These are phyloP conservation scores for Nicotiana attenuata DNA, from an alignment of 257 asterid genomes.

Conservation along the genomic window DNA sequence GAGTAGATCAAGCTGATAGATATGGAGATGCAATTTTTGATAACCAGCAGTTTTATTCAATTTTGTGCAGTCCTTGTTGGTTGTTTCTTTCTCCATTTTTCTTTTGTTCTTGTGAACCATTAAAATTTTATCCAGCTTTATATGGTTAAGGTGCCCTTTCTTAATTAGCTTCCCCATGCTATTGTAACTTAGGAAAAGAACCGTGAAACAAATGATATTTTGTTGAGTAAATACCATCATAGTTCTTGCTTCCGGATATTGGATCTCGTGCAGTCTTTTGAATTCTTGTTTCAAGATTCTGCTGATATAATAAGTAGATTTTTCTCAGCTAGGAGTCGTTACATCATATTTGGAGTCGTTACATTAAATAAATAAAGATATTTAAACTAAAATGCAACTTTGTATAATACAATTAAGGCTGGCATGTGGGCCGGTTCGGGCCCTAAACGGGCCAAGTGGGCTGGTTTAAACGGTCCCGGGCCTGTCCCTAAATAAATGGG, in stretches of 20 bases:
- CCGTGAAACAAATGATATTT: background rate
- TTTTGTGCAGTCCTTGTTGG: background rate
- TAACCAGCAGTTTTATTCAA: background rate
- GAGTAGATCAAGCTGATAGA: constrained; percentile 2
- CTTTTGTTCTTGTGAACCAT: background rate
- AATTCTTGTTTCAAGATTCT: background rate
- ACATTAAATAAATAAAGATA: too few relatives aligned
- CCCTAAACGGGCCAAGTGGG: too few relatives aligned
- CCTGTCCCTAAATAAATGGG: too few relatives aligned
- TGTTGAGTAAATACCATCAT: background rate
- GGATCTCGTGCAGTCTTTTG: background rate
- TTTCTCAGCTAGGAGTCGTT: background rate
- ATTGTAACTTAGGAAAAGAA: background rate
- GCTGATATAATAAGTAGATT: background rate
- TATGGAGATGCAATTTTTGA: background rate
- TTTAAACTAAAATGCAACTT: background rate
- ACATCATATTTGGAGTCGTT: too few relatives aligned
- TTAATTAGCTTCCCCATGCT: background rate
- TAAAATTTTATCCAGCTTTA: background rate
- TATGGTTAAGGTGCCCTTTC: background rate
- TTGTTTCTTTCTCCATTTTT: background rate
- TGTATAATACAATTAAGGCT: background rate
- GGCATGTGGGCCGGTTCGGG: too few relatives aligned
- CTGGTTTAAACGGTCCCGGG: too few relatives aligned
- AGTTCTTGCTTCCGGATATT: background rate